phyloP scores from a whole-genome alignment of 768 basidiomycete species.

The Panaeolus cyanescens region DNA sequence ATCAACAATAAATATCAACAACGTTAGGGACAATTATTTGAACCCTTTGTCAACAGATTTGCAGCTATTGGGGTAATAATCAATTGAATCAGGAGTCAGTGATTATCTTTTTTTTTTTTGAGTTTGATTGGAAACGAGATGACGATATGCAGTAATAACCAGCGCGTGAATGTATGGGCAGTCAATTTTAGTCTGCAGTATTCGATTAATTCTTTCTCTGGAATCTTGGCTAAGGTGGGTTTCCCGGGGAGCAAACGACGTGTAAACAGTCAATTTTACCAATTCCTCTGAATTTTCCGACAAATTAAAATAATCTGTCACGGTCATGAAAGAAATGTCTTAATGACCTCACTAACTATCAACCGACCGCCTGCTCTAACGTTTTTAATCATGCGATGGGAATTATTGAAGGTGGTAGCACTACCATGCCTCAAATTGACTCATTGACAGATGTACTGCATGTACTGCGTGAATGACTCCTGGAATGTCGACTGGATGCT shows the following conservation, averaged over 20 bases:
- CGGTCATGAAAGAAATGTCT: not conserved
- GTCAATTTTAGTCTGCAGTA: too few species aligned
- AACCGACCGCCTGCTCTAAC: too few species aligned
- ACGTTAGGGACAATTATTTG: not conserved
- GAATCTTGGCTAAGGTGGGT: too few species aligned
- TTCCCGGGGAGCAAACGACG: too few species aligned
- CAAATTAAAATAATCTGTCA: not conserved
- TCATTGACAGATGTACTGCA: not conserved
- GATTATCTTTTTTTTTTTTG: not conserved
- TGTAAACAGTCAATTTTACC: too few species aligned
- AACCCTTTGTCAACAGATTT: conserved; percentile 1
- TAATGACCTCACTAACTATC: not conserved
- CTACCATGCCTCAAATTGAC: not conserved
- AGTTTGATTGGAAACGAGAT: not conserved
- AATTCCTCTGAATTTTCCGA: not conserved
- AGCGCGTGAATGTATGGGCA: too few species aligned
- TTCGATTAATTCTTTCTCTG: not conserved
- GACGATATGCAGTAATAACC: not conserved
- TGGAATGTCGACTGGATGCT: not conserved
- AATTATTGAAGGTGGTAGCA: not conserved
- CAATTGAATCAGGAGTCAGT: too few species aligned
- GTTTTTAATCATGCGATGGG: not conserved
- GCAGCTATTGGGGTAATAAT: too few species aligned
- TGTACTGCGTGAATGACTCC: not conserved
- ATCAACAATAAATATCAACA: not conserved